phyloP scores from a whole-genome alignment of 2,329 filamentous ascomycete genomes.

The Xylariaceae sp. region DNA sequence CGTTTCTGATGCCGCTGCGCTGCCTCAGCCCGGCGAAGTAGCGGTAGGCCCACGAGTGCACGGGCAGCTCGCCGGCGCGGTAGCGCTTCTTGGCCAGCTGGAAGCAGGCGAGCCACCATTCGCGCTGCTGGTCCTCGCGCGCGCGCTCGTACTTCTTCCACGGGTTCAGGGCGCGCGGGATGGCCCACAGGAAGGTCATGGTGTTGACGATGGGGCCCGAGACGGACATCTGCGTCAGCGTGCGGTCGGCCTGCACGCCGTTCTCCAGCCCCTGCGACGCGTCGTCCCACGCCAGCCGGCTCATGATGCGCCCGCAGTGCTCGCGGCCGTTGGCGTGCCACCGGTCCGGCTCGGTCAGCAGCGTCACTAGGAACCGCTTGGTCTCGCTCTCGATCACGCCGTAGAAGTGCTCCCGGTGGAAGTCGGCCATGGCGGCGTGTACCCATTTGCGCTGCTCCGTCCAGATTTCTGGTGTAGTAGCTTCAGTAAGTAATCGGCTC shows the following conservation, averaged over 20 bases:
- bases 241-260: conserved; percentile 38
- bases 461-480: conserved; percentile 33
- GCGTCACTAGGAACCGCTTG: conserved; percentile 36
- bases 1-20: conserved; percentile 31
- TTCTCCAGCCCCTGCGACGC: conserved; percentile 37
- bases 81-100: conserved; percentile 33
- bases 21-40: conserved; percentile 37
- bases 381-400: conserved; percentile 41
- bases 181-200: conserved; percentile 38
- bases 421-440: conserved; percentile 39
- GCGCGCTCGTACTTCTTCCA: conserved; percentile 40
- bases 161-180: conserved; percentile 36
- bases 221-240: conserved; percentile 44
- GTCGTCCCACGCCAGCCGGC: conserved; percentile 42
- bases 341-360: conserved; percentile 37
- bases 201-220: conserved; percentile 44
- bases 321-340: conserved; percentile 40
- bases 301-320: conserved; percentile 43
- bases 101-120: conserved; percentile 39
- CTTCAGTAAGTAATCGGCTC: neutral
- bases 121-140: conserved; percentile 34
- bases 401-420: conserved; percentile 34
- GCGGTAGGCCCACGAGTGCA: conserved; percentile 40
- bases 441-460: conserved; percentile 43
- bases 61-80: conserved; percentile 31